Conservation (phyloP, 1,284 basidiomycete species). For the Rhodotorula sp. region DNA sequence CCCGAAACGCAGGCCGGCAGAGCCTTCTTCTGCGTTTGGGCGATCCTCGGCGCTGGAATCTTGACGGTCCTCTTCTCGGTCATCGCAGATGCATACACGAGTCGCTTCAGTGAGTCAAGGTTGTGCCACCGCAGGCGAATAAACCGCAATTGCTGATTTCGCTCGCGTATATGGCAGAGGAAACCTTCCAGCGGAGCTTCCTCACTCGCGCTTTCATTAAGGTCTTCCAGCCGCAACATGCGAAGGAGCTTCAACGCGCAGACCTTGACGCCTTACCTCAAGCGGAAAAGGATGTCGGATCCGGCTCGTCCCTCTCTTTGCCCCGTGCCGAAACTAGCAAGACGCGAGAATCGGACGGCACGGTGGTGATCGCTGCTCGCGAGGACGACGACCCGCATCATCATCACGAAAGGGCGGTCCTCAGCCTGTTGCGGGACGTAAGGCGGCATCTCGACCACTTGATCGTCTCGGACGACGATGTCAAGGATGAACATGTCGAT, state of each 20-base stretch:
- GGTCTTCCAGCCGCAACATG: background rate
- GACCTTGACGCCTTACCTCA: background rate
- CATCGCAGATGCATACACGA: conserved; percentile 62
- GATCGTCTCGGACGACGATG: conserved; percentile 11
- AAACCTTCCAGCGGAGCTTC: conserved; percentile 22
- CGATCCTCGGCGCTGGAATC: conserved; percentile 54
- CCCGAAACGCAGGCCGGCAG: conserved; percentile 66
- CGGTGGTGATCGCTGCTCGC: no score
- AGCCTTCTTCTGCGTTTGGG: conserved; percentile 74
- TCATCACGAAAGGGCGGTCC: background rate
- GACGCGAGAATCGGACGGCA: background rate
- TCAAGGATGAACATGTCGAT: conserved; percentile 9
- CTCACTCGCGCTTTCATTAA: background rate
- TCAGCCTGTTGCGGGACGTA: background rate
- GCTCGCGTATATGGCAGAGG: conserved; percentile 29
- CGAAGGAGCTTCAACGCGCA: background rate
- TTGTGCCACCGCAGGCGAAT: no score
- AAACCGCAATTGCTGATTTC: no score
- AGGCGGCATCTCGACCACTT: conserved; percentile 15
- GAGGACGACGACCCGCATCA: background rate
- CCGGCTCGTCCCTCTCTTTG: background rate
- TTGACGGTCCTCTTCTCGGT: conserved; percentile 53
- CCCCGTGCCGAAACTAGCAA: background rate
- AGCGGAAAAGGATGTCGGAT: background rate
- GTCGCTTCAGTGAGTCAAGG: conserved; percentile 55